Base-by-base conservation (phyloP, 2,329 filamentous ascomycete species). In the Verticillium isaacii region DNA sequence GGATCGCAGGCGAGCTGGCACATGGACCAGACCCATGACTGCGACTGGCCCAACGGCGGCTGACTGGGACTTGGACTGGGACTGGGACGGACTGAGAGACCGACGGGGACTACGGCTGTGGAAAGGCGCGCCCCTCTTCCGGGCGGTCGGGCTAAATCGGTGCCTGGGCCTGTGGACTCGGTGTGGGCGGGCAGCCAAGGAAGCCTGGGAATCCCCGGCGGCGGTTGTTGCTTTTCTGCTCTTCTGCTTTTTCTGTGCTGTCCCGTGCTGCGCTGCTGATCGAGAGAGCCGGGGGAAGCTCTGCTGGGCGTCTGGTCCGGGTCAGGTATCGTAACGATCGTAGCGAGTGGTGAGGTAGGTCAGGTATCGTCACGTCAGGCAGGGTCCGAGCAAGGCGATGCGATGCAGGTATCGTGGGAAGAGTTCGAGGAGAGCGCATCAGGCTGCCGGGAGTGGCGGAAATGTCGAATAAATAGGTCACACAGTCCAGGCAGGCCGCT, bases 21-120 rank as follows among this genome's bases (percentile, higher is more conserved):
- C 65, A 66, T 66, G 65, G 57, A 66, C 64, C 59, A 65, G 61
- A 62, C 63, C 65, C 65, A 66, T 66, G 62, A 62, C 59, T 64
- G 60, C 57, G 60, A 66, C 64, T 66, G 65, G 65, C 32, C 45
- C 58, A 36, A 41, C 45, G 58, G 32, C 19, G 45, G 45, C 45
- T 52, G 45, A 52, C 45, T 52, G 6, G 15, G 9, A 19, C 23
- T 23, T 1, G 23, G 23, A 23, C 25, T 25, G 25, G 25, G 45
- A 52, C 45, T 52, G 6, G 15, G 3, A 11, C 6, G 23, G 41
- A n/a, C 34, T 36, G 34, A 36, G 9, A 11, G 34, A 36, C 34
- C 14, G 34, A 36, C 34, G 9, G 34, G 9, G 8, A 11, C 34
- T 36, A 9, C 14, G 34, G 14, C 34, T 36, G 34, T 52, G 45